Evolutionary conservation across 225 moss, liverwort and hornwort species (phyloP).

Genomic region (Bryum argenteum): DNA sequence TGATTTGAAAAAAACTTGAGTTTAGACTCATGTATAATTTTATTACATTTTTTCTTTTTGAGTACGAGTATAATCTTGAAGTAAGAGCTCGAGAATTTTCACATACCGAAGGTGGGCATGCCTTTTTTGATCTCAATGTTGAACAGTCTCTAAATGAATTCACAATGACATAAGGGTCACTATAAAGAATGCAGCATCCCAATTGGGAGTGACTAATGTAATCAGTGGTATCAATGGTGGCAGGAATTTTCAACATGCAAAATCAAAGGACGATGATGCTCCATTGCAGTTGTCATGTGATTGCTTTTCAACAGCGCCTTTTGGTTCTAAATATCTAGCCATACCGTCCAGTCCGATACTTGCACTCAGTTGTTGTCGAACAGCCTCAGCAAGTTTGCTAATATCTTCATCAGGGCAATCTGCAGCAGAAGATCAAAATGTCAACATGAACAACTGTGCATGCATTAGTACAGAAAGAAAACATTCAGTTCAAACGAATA

Average conservation of each 20-base stretch:
- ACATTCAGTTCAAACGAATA: no score
- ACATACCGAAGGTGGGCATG: no score
- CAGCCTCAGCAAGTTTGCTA: conserved; percentile 63
- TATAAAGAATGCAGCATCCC: conserved; percentile 8
- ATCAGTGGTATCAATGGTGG: conserved; percentile 5
- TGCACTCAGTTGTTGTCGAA: conserved; percentile 50
- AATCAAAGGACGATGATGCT: conserved; percentile 11
- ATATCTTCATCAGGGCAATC: conserved; percentile 73
- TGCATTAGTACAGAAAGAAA: background rate
- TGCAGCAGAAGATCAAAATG: conserved; percentile 26
- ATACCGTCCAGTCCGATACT: conserved; percentile 3
- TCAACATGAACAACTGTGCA: background rate
- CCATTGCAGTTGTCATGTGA: conserved; percentile 27
- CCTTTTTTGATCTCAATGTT: no score
- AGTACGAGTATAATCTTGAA: no score
- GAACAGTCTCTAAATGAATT: background rate
- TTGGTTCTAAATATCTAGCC: conserved; percentile 16
- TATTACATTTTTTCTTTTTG: no score
- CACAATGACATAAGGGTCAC: background rate
- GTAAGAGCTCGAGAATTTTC: no score
- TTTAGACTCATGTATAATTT: no score
- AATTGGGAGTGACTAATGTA: conserved; percentile 8
- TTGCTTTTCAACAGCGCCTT: conserved; percentile 16
- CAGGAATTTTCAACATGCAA: background rate
- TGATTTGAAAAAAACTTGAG: no score